phyloP scores from a whole-genome alignment of 2,329 filamentous ascomycete species.

The Alternaria postmessia region DNA sequence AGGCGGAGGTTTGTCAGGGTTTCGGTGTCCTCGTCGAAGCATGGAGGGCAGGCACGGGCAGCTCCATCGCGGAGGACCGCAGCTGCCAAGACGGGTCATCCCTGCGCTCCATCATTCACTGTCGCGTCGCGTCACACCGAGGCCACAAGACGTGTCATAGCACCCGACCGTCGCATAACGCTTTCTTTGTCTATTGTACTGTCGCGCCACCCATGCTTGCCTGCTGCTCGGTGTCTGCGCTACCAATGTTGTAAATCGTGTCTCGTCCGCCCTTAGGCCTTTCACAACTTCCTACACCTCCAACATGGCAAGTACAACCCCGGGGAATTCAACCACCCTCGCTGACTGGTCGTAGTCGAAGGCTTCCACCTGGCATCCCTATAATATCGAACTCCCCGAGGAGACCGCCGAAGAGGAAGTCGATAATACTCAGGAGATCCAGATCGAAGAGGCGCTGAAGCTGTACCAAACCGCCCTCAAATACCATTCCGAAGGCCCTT shows the following conservation, averaged over 20 bases:
- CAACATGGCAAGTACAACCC: slow-evolving; percentile 33
- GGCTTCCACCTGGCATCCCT: slow-evolving; percentile 72
- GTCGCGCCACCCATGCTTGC: slow-evolving; percentile 12
- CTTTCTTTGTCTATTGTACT: background rate
- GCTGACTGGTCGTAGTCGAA: slow-evolving; percentile 40
- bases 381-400: slow-evolving; percentile 94
- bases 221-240: slow-evolving; percentile 7
- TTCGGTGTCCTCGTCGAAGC: slow-evolving; percentile 20
- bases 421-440: slow-evolving; percentile 94
- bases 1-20: slow-evolving; percentile 24
- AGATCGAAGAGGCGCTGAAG: slow-evolving; percentile 96
- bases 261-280: slow-evolving; percentile 10
- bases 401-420: slow-evolving; percentile 88
- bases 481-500: slow-evolving; percentile 85
- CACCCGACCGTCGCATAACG: background rate
- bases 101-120: slow-evolving; percentile 18
- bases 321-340: background rate
- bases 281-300: slow-evolving; percentile 8
- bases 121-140: slow-evolving; percentile 24
- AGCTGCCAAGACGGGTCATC: slow-evolving; percentile 22
- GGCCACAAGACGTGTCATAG: background rate
- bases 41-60: slow-evolving; percentile 28
- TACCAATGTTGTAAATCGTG: slow-evolving; percentile 19
- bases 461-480: slow-evolving; percentile 91
- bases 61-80: slow-evolving; percentile 26